phyloP scores from a whole-genome alignment of 2,329 filamentous ascomycete genomes.

The Xylaria sp. region DNA sequence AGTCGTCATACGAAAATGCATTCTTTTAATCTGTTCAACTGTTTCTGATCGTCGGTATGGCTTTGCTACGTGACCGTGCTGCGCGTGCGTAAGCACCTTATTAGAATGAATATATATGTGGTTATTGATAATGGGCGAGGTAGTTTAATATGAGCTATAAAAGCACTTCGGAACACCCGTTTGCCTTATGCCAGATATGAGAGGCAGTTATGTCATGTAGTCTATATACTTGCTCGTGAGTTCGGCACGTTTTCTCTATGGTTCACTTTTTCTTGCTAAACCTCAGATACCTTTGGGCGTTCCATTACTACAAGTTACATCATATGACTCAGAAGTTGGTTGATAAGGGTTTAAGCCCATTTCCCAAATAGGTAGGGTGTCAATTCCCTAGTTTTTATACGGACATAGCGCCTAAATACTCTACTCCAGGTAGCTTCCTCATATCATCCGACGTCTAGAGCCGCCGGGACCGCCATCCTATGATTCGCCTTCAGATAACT shows the following conservation, averaged over 20 bases:
- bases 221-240: neutral
- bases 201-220: neutral
- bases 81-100: neutral
- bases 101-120: neutral
- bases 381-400: too few relatives aligned
- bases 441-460: neutral
- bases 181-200: neutral
- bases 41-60: neutral
- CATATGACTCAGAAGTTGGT: neutral
- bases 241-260: neutral
- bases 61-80: neutral
- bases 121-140: neutral
- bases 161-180: neutral
- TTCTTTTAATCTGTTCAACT: constrained; percentile 37
- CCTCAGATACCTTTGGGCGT: neutral
- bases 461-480: neutral
- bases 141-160: neutral
- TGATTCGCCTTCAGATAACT: too few relatives aligned
- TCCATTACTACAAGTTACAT: too few relatives aligned
- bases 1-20: constrained; percentile 42
- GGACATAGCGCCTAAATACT: too few relatives aligned
- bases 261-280: neutral
- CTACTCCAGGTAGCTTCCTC: neutral
- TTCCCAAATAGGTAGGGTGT: too few relatives aligned
- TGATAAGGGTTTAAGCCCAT: neutral